Base-by-base conservation (phyloP, 306 rosid genomes). In the Cyamopsis tetragonoloba region DNA sequence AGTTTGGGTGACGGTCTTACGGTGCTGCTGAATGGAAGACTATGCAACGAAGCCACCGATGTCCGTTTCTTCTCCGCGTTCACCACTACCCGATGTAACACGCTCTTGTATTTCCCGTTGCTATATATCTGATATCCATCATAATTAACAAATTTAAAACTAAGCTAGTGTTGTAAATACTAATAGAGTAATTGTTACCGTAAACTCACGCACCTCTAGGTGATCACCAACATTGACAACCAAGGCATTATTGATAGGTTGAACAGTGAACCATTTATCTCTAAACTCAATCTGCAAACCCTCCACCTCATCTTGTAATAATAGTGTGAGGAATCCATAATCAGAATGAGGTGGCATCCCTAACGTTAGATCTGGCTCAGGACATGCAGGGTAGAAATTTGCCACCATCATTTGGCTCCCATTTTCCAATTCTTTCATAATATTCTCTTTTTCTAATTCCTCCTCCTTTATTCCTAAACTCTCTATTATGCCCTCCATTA, bases 321-420 rank as follows among this genome's bases (percentile, higher is more conserved):
- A 87, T 17, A 92, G 87, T 0, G 98, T 89, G 42, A 92, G 95
- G 72, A 89, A 86, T 6, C 96, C 98, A 77, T 87, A 92, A 72
- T 89, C 98, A 7, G 98, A 92, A 79, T 92, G 98, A 54, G 98
- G 91, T 19, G 95, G 96, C 82, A 92, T 77, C 24, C 98, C 98
- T 2, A 92, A 80, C 24, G 98, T 92, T 74, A 92, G 80, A n/a
- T 89, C 91, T 2, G 98, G 98, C 54, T 92, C 73, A 39, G 98
- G 98, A 58, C 98, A 92, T 53, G 89, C 77, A 19, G 98, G 98
- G 62, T 89, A 92, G 60, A 82, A 86, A 78, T 92, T 92, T n/a
- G 80, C 66, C 19, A 89, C 83, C 86, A 92, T 82, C 71, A 92
- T 69, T 65, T 92, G 98, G 83, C 98, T 89, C 31, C 98, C 98